A percentile compares a stretch with the other conserved stretches of the same genome.
Conservation (phyloP, 495 filamentous ascomycete species). For the Staphylotrichum tortipilum region DNA sequence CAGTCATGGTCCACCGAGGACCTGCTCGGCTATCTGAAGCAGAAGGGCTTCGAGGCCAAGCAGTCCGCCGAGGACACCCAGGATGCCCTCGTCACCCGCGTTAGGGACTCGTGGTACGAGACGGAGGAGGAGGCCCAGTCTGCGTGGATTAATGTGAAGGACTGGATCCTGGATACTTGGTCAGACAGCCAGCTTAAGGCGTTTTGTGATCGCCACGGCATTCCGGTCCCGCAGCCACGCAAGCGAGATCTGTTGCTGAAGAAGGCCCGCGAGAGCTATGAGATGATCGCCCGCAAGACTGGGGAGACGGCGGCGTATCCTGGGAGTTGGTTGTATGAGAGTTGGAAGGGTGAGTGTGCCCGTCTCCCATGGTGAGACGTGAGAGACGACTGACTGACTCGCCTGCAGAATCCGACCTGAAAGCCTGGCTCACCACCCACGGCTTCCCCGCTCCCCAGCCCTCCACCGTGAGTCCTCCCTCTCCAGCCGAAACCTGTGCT, state of each 20-base stretch:
- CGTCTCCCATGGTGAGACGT: too few relatives aligned
- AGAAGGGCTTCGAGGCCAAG: conserved; percentile 61
- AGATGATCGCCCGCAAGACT: conserved; percentile 69
- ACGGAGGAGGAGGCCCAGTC: conserved; percentile 62
- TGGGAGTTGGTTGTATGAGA: conserved; percentile 89
- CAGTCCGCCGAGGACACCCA: conserved; percentile 53
- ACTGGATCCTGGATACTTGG: conserved; percentile 93
- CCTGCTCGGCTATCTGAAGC: conserved; percentile 55
- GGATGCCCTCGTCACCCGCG: conserved; percentile 55
- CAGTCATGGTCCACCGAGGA: conserved; percentile 59
- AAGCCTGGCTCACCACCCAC: conserved; percentile 79
- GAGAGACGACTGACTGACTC: conserved; percentile 30
- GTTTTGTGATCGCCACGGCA: conserved; percentile 80
- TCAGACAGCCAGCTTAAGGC: conserved; percentile 67
- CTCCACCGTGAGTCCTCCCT: conserved; percentile 37
- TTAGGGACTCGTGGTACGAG: conserved; percentile 66
- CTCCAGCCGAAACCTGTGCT: neutral
- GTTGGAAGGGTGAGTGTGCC: conserved; percentile 69
- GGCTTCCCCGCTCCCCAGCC: conserved; percentile 86
- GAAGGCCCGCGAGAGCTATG: conserved; percentile 71
- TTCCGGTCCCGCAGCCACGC: conserved; percentile 77
- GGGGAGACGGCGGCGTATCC: conserved; percentile 78
- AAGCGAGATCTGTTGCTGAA: conserved; percentile 75
- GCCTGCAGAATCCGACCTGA: conserved; percentile 41
- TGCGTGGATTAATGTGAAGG: conserved; percentile 62